Percentiles rank a stretch among this genome's conserved stretches.
These are phyloP conservation scores for Penicillium sclerotiorum DNA, from an alignment of 2,329 filamentous ascomycete species.

Conservation along the genomic window DNA sequence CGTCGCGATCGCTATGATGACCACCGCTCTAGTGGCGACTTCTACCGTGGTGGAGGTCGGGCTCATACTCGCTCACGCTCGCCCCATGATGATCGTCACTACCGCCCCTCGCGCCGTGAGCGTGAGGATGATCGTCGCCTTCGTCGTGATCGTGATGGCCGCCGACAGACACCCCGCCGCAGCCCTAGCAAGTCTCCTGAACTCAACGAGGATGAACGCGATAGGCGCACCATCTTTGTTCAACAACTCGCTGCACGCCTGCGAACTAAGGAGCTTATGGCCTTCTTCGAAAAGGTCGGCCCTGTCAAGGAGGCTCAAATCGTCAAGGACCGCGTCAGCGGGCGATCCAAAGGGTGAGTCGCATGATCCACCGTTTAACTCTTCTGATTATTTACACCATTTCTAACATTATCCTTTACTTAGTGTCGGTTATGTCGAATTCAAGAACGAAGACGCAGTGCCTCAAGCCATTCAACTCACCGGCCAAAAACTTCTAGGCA, in stretches of 20 bases:
- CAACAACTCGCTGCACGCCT: slow-evolving; percentile 95
- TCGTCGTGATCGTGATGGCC: slow-evolving; percentile 55
- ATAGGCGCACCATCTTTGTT: slow-evolving; percentile 95
- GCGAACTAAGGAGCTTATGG: slow-evolving; percentile 86
- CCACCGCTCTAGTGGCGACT: slow-evolving; percentile 65
- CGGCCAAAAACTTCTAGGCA: slow-evolving; percentile 96
- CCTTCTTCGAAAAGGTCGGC: slow-evolving; percentile 94
- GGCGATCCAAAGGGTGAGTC: slow-evolving; percentile 91
- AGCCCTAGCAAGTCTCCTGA: slow-evolving; percentile 59
- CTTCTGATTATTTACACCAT: background rate
- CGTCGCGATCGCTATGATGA: slow-evolving; percentile 68
- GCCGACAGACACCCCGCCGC: slow-evolving; percentile 48
- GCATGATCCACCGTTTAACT: background rate
- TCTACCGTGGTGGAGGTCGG: slow-evolving; percentile 67
- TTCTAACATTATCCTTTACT: slow-evolving; percentile 11
- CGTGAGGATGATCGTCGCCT: slow-evolving; percentile 51
- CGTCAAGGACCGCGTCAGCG: slow-evolving; percentile 95
- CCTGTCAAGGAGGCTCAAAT: slow-evolving; percentile 97
- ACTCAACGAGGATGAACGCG: slow-evolving; percentile 91
- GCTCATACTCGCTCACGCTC: slow-evolving; percentile 73
- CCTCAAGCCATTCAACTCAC: slow-evolving; percentile 94
- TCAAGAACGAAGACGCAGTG: slow-evolving; percentile 94
- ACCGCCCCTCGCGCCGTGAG: slow-evolving; percentile 55
- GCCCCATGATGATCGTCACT: slow-evolving; percentile 62
- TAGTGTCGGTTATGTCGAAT: slow-evolving; percentile 99